Evolutionary conservation across 2,329 filamentous ascomycete species (phyloP).

Genomic region (Aspergillus fijiensis): DNA sequence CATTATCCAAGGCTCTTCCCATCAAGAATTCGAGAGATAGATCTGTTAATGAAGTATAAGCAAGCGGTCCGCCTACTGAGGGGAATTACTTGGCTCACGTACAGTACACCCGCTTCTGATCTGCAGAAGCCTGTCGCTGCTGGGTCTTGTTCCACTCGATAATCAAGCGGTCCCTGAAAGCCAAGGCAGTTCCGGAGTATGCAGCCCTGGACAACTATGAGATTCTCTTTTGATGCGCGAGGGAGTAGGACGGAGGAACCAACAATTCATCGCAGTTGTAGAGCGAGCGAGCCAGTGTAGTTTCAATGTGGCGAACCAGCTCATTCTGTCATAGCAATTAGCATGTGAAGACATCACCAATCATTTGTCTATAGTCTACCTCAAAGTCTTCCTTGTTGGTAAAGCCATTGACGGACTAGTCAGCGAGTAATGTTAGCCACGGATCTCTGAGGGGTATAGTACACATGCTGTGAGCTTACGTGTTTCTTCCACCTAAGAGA

Average conservation of each 20-base stretch:
- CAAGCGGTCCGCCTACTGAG: background rate
- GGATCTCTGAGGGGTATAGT: no score
- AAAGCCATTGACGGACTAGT: conserved; percentile 66
- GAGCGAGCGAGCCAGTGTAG: conserved; percentile 88
- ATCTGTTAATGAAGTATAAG: conserved; percentile 48
- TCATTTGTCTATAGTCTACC: conserved; percentile 34
- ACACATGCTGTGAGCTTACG: conserved; percentile 39
- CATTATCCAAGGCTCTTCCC: conserved; percentile 95
- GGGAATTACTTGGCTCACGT: conserved; percentile 27
- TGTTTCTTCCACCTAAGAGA: conserved; percentile 58
- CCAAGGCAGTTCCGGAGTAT: conserved; percentile 85
- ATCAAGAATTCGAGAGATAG: conserved; percentile 96
- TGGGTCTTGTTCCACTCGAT: conserved; percentile 98
- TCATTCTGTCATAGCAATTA: conserved; percentile 59
- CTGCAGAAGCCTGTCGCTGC: conserved; percentile 86
- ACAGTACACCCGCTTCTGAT: conserved; percentile 93
- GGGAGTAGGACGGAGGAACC: conserved; percentile 17
- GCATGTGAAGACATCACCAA: background rate
- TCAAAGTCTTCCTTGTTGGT: conserved; percentile 76
- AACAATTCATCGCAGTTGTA: conserved; percentile 93
- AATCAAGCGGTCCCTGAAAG: conserved; percentile 88
- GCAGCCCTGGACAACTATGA: conserved; percentile 60
- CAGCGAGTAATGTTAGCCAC: background rate
- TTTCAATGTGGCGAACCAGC: conserved; percentile 92
- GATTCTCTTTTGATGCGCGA: conserved; percentile 2